These are phyloP conservation scores for Candida sanyaensis DNA, from an alignment of 1,139 yeast species.

Conservation along the genomic window DNA sequence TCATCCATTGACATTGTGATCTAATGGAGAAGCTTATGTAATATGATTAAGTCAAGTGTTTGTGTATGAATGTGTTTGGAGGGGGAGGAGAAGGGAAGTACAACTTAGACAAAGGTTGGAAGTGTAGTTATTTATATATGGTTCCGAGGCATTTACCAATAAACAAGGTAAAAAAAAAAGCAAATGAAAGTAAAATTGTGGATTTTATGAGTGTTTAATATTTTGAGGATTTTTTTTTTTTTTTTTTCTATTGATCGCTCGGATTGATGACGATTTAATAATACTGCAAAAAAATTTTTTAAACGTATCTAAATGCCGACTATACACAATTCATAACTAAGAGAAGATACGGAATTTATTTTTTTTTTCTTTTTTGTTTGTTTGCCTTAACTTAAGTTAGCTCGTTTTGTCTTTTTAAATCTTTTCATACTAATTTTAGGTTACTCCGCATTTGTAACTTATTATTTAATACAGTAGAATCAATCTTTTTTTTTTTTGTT, in stretches of 20 bases:
- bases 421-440: no score
- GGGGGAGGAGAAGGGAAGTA: neutral
- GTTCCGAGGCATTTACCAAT: constrained; percentile 1
- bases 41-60: neutral
- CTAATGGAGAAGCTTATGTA: neutral
- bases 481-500: no score
- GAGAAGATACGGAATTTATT: no score
- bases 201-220: neutral
- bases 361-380: no score
- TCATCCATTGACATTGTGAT: constrained; percentile 33
- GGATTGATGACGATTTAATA: neutral
- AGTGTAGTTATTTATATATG: neutral
- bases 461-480: no score
- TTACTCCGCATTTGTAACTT: no score
- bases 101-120: no score
- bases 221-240: neutral
- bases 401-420: no score
- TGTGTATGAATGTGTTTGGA: neutral
- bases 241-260: neutral
- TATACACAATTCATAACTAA: no score
- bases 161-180: neutral
- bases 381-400: no score
- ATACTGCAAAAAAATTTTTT: no score
- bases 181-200: neutral
- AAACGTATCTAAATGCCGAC: no score